Conservation (phyloP, 2,329 filamentous ascomycete genomes). For the Claviceps pazoutovae region DNA sequence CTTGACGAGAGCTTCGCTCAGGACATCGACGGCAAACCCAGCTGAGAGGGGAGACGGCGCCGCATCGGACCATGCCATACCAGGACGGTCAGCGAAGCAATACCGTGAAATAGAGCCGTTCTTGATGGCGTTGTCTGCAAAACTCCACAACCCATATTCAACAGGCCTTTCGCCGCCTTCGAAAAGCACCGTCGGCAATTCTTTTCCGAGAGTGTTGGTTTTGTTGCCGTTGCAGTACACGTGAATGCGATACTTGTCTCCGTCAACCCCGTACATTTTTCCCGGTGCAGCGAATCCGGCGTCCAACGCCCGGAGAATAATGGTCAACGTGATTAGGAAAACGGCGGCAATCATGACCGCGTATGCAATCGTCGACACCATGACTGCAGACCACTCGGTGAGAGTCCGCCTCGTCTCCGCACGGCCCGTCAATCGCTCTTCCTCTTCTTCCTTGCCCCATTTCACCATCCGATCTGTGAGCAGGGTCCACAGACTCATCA, state of each 20-base stretch:
- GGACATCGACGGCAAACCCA: conserved; percentile 77
- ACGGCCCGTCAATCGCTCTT: conserved; percentile 80
- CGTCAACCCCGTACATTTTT: conserved; percentile 65
- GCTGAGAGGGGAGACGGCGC: conserved; percentile 87
- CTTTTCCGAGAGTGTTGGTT: conserved; percentile 35
- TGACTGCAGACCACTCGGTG: conserved; percentile 70
- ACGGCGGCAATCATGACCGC: conserved; percentile 52
- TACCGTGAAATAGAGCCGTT: conserved; percentile 79
- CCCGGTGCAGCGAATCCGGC: conserved; percentile 61
- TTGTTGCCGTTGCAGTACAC: conserved; percentile 67
- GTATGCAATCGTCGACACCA: conserved; percentile 60
- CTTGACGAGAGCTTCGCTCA: conserved; percentile 72
- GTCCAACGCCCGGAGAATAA: conserved; percentile 71
- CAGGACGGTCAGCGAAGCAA: conserved; percentile 91
- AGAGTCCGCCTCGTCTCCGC: conserved; percentile 73
- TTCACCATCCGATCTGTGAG: conserved; percentile 68
- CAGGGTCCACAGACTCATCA: conserved; percentile 69
- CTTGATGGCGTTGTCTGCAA: conserved; percentile 60
- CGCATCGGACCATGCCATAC: conserved; percentile 76
- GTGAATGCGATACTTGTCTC: conserved; percentile 74
- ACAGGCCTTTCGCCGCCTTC: conserved; percentile 73
- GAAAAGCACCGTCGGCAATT: conserved; percentile 66
- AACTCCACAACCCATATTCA: conserved; percentile 65
- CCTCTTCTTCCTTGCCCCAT: conserved; percentile 87
- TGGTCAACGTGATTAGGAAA: conserved; percentile 63